Conservation (phyloP, 108 stramenopile species). For the Phaeodactylum tricornutum region DNA sequence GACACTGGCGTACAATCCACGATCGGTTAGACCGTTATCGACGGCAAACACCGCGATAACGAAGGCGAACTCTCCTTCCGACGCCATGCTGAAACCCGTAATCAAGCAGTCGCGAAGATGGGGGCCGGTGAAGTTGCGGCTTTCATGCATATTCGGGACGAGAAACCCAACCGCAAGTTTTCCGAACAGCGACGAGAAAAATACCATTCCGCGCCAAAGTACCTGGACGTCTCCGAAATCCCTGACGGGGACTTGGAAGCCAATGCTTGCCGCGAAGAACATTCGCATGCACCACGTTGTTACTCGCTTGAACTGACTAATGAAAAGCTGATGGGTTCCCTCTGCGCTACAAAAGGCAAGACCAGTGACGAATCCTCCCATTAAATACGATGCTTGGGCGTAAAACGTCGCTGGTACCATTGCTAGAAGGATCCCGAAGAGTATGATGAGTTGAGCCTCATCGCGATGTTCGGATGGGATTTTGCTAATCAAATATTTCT, state of each 20-base stretch:
- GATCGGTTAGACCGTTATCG: slow-evolving; percentile 27
- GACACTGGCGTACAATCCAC: slow-evolving; percentile 21
- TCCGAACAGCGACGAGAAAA: slow-evolving; percentile 33
- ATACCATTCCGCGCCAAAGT: slow-evolving; percentile 43
- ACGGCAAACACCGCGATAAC: slow-evolving; percentile 38
- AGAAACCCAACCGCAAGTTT: slow-evolving; percentile 19
- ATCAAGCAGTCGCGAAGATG: slow-evolving; percentile 16
- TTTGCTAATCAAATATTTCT: neutral
- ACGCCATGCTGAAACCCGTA: slow-evolving; percentile 30
- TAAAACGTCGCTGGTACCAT: slow-evolving; percentile 40
- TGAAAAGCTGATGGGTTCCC: slow-evolving; percentile 1
- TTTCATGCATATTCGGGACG: neutral
- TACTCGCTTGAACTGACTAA: slow-evolving; percentile 12
- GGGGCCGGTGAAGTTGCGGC: neutral
- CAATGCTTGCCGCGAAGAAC: slow-evolving; percentile 56
- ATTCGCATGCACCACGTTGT: slow-evolving; percentile 58
- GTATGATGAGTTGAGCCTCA: neutral
- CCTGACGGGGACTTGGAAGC: slow-evolving; percentile 25
- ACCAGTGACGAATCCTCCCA: slow-evolving; percentile 58
- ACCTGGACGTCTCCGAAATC: slow-evolving; percentile 13
- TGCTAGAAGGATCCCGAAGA: slow-evolving; percentile 18
- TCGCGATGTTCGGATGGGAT: neutral
- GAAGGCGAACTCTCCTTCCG: slow-evolving; percentile 36
- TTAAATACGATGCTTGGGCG: slow-evolving; percentile 34
- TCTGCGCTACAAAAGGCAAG: slow-evolving; percentile 31